Conservation (phyloP, 345 rosid genomes). For the Viola odorata region DNA sequence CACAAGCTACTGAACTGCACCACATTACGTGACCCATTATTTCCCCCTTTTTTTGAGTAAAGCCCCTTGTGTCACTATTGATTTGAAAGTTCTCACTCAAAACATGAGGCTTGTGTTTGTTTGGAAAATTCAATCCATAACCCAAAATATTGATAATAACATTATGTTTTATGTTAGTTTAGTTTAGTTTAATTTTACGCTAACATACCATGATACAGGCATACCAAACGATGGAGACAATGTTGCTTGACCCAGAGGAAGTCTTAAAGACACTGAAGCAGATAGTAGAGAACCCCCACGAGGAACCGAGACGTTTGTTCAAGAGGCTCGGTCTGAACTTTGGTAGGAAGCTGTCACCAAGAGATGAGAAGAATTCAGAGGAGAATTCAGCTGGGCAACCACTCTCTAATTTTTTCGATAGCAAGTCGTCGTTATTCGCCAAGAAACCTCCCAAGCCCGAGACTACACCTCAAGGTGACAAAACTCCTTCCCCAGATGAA, state of each 20-base stretch:
- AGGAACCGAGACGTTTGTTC: slow-evolving; percentile 54
- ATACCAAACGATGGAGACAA: slow-evolving; percentile 77
- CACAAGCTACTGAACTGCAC: no score
- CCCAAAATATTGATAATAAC: no score
- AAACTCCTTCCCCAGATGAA: slow-evolving; percentile 29
- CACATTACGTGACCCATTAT: no score
- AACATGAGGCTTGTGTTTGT: no score
- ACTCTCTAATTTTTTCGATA: slow-evolving; percentile 69
- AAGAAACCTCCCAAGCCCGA: slow-evolving; percentile 72
- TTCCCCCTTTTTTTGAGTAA: no score
- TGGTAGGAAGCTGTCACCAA: slow-evolving; percentile 37
- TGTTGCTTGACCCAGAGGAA: slow-evolving; percentile 69
- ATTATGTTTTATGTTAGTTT: no score
- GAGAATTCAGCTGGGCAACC: slow-evolving; percentile 51
- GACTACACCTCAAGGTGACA: slow-evolving; percentile 20
- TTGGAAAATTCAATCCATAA: no score
- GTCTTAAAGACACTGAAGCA: slow-evolving; percentile 49
- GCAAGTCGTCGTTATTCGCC: slow-evolving; percentile 70
- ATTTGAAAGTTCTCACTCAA: no score
- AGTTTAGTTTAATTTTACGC: no score
- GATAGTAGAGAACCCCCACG: slow-evolving; percentile 35
- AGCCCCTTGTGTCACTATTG: no score
- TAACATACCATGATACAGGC: slow-evolving; percentile 32
- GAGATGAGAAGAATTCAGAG: slow-evolving; percentile 39
- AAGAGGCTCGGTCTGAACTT: slow-evolving; percentile 61